Conservation (phyloP, 148 eudicot genomes). For the Silene uniflora region DNA sequence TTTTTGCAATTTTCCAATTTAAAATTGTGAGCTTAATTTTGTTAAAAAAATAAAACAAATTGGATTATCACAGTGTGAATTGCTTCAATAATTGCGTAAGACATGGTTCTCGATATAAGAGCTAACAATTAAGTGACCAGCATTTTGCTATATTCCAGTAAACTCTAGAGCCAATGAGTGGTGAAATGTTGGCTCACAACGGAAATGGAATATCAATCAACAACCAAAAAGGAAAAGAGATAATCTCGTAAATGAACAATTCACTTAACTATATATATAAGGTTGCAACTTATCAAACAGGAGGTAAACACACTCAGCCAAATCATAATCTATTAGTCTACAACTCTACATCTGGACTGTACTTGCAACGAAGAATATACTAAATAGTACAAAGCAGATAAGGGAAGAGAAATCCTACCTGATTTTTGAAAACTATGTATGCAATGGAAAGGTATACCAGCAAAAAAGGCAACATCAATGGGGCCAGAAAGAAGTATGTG, state of each 20-base stretch:
- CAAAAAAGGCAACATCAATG: constrained; percentile 62
- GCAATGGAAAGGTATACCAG: constrained; percentile 55
- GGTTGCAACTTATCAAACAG: not conserved
- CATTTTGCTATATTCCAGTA: not conserved
- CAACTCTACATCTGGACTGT: not conserved
- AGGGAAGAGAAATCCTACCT: constrained; percentile 35
- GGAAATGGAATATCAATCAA: not conserved
- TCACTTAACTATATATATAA: not conserved
- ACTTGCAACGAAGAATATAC: too few relatives aligned
- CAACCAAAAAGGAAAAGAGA: not conserved
- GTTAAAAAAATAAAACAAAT: too few relatives aligned
- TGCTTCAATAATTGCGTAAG: too few relatives aligned
- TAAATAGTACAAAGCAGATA: not conserved
- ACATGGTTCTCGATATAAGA: too few relatives aligned
- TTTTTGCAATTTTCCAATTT: too few relatives aligned
- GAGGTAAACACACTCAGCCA: not conserved
- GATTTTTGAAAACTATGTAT: constrained; percentile 57
- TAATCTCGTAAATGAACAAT: not conserved
- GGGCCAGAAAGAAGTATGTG: constrained; percentile 68
- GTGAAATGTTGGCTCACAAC: not conserved
- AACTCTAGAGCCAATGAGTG: not conserved
- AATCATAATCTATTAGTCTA: not conserved
- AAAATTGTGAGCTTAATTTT: too few relatives aligned
- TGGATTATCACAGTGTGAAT: too few relatives aligned
- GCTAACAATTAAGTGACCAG: too few relatives aligned